phyloP scores from a whole-genome alignment of 495 filamentous ascomycete species.

The Lepidopterella palustris region DNA sequence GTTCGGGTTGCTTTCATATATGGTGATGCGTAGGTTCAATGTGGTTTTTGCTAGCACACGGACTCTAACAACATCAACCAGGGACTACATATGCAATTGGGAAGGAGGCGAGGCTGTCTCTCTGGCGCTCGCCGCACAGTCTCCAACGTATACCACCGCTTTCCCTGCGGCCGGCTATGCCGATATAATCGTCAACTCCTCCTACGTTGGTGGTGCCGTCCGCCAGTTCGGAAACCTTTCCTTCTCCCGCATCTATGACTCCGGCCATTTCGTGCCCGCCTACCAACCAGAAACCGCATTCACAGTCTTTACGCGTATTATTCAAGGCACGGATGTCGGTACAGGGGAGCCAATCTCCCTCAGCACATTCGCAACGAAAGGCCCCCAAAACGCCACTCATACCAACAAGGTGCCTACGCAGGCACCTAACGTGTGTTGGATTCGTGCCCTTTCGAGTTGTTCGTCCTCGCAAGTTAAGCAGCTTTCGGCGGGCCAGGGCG shows the following conservation, averaged over 20 bases:
- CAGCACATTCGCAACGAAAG: slow-evolving; percentile 47
- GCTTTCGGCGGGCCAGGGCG: slow-evolving; percentile 40
- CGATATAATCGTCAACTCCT: slow-evolving; percentile 47
- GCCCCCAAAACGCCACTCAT: slow-evolving; percentile 44
- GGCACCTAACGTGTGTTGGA: slow-evolving; percentile 46
- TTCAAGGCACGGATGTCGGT: slow-evolving; percentile 33
- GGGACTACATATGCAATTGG: slow-evolving; percentile 40
- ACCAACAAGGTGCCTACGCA: slow-evolving; percentile 30
- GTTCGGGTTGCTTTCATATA: slow-evolving; percentile 36
- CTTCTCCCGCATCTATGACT: slow-evolving; percentile 38
- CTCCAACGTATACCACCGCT: slow-evolving; percentile 44
- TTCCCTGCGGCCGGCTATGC: slow-evolving; percentile 45
- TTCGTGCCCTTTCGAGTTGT: slow-evolving; percentile 45
- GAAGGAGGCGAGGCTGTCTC: slow-evolving; percentile 36
- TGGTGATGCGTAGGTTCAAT: slow-evolving; percentile 34
- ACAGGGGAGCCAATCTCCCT: slow-evolving; percentile 47
- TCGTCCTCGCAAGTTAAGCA: slow-evolving; percentile 46
- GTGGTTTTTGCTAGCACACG: neutral
- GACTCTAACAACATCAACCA: neutral
- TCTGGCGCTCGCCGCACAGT: slow-evolving; percentile 21
- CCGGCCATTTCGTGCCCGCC: slow-evolving; percentile 37
- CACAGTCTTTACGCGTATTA: slow-evolving; percentile 36
- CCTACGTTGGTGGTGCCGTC: slow-evolving; percentile 36
- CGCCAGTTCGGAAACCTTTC: slow-evolving; percentile 40
- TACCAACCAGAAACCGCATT: slow-evolving; percentile 42